Conservation (phyloP, 306 rosid genomes). For the Sindora glabra region DNA sequence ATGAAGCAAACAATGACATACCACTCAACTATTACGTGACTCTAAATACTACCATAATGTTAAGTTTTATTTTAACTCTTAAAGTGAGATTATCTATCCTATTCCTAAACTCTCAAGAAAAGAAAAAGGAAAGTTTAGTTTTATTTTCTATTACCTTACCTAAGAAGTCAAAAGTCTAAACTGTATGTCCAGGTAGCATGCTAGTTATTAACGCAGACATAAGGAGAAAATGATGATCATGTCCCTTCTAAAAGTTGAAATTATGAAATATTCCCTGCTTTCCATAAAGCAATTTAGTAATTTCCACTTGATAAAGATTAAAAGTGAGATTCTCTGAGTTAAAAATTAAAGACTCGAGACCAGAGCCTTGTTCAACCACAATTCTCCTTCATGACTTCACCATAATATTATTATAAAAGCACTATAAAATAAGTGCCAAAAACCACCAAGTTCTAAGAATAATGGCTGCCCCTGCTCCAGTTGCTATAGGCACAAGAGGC, state of each 20-base stretch:
- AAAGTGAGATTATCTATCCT: no score
- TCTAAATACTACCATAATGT: no score
- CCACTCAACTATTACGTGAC: no score
- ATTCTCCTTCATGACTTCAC: conserved; percentile 26
- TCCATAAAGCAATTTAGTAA: conserved; percentile 30
- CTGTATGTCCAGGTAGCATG: conserved; percentile 22
- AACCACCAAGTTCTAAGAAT: conserved; percentile 23
- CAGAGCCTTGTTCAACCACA: conserved; percentile 39
- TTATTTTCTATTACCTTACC: no score
- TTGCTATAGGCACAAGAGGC: conserved; percentile 76
- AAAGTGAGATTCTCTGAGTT: conserved; percentile 28
- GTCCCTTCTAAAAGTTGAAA: conserved; percentile 29
- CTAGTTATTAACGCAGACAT: conserved; percentile 20
- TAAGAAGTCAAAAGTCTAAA: conserved; percentile 23
- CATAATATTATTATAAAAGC: conserved; percentile 19
- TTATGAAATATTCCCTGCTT: conserved; percentile 40
- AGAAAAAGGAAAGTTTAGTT: no score
- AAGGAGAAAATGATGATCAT: conserved; percentile 17
- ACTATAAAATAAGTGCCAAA: conserved; percentile 26
- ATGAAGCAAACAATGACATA: conserved; percentile 6
- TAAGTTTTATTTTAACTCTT: no score
- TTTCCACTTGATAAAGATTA: conserved; percentile 9
- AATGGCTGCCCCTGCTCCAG: conserved; percentile 60
- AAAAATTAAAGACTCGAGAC: conserved; percentile 36
- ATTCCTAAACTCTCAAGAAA: no score